Conservation (phyloP, 208 protist species). For the Crithidia bombi region DNA sequence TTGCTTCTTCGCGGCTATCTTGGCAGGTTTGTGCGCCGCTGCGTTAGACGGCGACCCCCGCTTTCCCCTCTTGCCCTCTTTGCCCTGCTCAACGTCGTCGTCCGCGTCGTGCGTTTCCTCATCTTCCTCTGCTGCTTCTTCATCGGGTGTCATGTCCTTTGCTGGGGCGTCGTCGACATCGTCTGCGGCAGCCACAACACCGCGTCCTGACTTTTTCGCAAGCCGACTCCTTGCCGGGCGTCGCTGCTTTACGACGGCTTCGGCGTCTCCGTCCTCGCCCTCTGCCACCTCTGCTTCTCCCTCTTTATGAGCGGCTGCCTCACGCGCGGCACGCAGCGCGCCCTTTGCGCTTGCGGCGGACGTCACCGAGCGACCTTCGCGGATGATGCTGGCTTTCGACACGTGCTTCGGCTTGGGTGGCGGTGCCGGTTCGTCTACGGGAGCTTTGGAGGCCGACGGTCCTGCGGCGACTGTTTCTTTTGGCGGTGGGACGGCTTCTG, state of each 20-base stretch:
- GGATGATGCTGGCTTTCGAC: slow-evolving; percentile 27
- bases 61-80: slow-evolving; percentile 2
- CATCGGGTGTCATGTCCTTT: slow-evolving; percentile 5
- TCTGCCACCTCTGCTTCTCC: slow-evolving; percentile 13
- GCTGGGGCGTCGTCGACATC: not conserved
- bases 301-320: not conserved
- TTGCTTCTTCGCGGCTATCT: slow-evolving; percentile 13
- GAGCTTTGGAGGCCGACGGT: not conserved
- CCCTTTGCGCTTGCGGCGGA: slow-evolving; percentile 11
- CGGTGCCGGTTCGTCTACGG: not conserved
- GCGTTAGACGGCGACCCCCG: not conserved
- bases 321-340: not conserved
- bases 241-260: slow-evolving; percentile 1
- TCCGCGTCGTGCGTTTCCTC: slow-evolving; percentile 27
- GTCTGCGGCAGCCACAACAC: not conserved
- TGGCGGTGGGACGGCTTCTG: not conserved
- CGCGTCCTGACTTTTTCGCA: slow-evolving; percentile 20
- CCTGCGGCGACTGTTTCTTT: not conserved
- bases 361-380: slow-evolving; percentile 11
- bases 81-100: slow-evolving; percentile 16
- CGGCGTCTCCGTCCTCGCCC: slow-evolving; percentile 31
- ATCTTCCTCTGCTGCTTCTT: slow-evolving; percentile 16
- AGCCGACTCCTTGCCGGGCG: not conserved
- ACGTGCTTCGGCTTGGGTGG: slow-evolving; percentile 11
- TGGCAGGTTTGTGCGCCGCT: not conserved